Base-by-base conservation (phyloP, 805 yeast species). In the Candida parachauliodes region DNA sequence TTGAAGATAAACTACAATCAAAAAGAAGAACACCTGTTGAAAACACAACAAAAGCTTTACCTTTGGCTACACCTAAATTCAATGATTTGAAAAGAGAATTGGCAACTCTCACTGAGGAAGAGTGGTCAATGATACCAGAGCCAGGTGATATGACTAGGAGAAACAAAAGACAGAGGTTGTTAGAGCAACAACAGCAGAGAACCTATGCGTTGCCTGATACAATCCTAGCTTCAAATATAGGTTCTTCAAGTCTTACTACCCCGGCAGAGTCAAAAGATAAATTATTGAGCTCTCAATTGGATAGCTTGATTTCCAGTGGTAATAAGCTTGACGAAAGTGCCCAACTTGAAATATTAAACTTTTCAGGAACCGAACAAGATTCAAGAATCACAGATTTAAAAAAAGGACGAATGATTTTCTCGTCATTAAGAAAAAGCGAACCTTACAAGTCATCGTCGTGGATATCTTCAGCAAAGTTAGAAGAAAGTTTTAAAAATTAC, bases 121-220 rank as follows among this genome's bases (percentile, higher is more conserved):
- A 89, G 50, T 91, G 98, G 98, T 70, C 74, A 4, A 72, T 67
- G 43, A 52, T 91, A 3, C 98, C 98, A 0, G 96, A 88, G 45
- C 93, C 87, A 1, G 84, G 88, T 1, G 98, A 91, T 57, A 65
- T 86, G 50, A 93, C 98, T 0, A 73, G 79, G 50, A 68, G 77
- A 40, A 88, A 88, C 58, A 87, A 88, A 48, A 63, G 98, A 39
- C 64, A 74, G 34, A 65, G 96, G 37, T 57, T 78, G 30, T 69
- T 79, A 37, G 74, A 76, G 32, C 83, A 81, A 50, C 71, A 67
- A 47, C 76, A 76, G 41, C 79, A 81, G 45, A 64, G 96, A 42
- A 77, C 75, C 28, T 91, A 88, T 54, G 88, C 95, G 8, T 85
- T 84, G 2, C 93, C 96, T 0, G 97, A 91, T 55, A 54, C 77